Base-by-base conservation (phyloP, 192 early-diverging fungal genomes). In the Dissophora globulifera region DNA sequence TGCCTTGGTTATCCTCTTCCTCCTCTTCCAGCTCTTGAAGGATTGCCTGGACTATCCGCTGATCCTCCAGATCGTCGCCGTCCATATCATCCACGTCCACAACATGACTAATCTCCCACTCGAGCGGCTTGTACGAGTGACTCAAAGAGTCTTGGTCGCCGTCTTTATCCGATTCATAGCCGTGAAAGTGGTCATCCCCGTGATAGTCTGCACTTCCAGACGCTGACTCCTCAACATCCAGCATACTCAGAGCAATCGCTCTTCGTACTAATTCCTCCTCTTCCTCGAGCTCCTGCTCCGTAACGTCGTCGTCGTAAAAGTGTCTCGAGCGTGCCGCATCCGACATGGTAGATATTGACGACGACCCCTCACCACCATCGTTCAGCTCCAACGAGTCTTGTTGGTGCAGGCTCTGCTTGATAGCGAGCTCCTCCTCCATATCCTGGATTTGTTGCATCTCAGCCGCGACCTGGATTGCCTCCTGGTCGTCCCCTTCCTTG, bases 231-330 rank as follows among this genome's bases (percentile, higher is more conserved):
- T n/a, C n/a, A n/a, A 31, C 20, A 22, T 76, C 64, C 38, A 67
- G 29, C 72, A 76, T 66, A 47, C 72, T 76, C 40, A 61, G 31
- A 20, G 58, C 72, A 40, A 76, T 76, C 9, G 72, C 72, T 17
- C 72, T 58, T 27, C 58, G 35, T 7, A 76, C 72, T 27, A 76
- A 20, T 12, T 65, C 72, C 26, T 76, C 72, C 30, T 76, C 72
- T 19, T 76, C 72, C 11, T 76, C 62, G 8, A 58, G 19, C 46
- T 76, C 72, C 33, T 57, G 50, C 31, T 66, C 58, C 16, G 58
- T 67, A 15, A 53, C 41, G 2, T 30, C 10, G 27, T 53, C 58
- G 48, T 56, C 43, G 2, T 38, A 32, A 12, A 49, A 13, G 8
- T 11, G n/a, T 15, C 38, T 26, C 19, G 49, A 20, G 26, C 27